Evolutionary conservation across 1,284 basidiomycete species (phyloP).

Genomic region (Neolentinus lepideus): DNA sequence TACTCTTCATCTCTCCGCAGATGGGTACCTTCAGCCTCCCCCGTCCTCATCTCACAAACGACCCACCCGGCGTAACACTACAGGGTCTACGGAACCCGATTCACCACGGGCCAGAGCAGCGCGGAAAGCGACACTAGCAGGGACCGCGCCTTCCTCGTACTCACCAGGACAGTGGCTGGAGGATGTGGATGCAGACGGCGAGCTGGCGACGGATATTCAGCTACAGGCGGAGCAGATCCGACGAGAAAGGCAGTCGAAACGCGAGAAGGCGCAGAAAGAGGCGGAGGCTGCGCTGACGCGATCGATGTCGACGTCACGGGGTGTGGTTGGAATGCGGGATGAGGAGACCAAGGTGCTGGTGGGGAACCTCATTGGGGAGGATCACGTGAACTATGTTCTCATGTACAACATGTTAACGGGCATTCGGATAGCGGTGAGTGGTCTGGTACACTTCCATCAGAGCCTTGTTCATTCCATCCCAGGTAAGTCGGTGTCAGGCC

Average conservation of each 20-base stretch:
- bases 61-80: conserved; percentile 50
- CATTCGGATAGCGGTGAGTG: conserved; percentile 85
- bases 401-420: conserved; percentile 99
- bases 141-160: conserved; percentile 4
- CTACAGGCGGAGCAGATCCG: conserved; percentile 79
- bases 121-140: background rate
- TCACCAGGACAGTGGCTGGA: conserved; percentile 20
- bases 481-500: conserved; percentile 94
- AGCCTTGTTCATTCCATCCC: conserved; percentile 6
- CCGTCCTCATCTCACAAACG: conserved; percentile 19
- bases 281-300: conserved; percentile 28
- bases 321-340: conserved; percentile 19
- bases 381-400: conserved; percentile 95
- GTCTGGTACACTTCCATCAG: conserved; percentile 13
- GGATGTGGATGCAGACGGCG: conserved; percentile 18
- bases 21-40: conserved; percentile 47
- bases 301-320: conserved; percentile 26
- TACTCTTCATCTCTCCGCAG: conserved; percentile 28
- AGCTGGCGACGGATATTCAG: conserved; percentile 62
- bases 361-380: conserved; percentile 94
- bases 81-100: conserved; percentile 24
- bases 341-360: conserved; percentile 65
- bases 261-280: conserved; percentile 55
- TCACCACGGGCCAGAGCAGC: background rate
- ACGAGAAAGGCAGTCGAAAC: conserved; percentile 64